Evolutionary conservation across 1,284 basidiomycete species (phyloP).

Genomic region (Trametes sp.): DNA sequence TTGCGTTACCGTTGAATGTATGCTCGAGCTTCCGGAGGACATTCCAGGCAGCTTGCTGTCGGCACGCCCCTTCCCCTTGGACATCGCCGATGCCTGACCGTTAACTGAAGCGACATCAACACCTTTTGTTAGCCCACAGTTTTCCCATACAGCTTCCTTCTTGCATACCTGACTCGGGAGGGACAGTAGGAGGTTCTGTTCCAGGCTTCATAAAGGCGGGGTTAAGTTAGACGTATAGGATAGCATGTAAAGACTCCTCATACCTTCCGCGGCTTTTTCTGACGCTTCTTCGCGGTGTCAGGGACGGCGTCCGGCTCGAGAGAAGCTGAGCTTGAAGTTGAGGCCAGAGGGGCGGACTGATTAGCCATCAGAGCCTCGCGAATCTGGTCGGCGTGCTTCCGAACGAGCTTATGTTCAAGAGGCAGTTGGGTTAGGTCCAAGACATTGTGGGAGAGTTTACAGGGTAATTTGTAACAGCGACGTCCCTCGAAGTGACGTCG

Average conservation of each 20-base stretch:
- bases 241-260: neutral
- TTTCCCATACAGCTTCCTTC: neutral
- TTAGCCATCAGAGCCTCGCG: neutral
- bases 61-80: constrained; percentile 1
- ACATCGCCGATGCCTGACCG: neutral
- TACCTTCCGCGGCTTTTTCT: constrained; percentile 11
- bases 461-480: neutral
- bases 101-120: neutral
- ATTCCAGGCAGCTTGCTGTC: neutral
- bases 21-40: neutral
- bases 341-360: neutral
- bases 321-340: neutral
- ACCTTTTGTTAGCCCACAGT: neutral
- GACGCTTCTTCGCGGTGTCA: constrained; percentile 10
- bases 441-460: constrained; percentile 15
- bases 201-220: neutral
- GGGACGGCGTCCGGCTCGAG: neutral
- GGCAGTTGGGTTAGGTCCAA: constrained; percentile 10
- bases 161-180: neutral
- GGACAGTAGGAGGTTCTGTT: neutral
- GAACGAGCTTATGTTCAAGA: neutral
- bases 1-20: neutral
- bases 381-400: constrained; percentile 1
- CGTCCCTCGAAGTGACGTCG: constrained; percentile 6
- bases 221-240: neutral